These are phyloP conservation scores for Phascolomyces articulosus DNA, from an alignment of 371 early-diverging fungal species.

Conservation along the genomic window DNA sequence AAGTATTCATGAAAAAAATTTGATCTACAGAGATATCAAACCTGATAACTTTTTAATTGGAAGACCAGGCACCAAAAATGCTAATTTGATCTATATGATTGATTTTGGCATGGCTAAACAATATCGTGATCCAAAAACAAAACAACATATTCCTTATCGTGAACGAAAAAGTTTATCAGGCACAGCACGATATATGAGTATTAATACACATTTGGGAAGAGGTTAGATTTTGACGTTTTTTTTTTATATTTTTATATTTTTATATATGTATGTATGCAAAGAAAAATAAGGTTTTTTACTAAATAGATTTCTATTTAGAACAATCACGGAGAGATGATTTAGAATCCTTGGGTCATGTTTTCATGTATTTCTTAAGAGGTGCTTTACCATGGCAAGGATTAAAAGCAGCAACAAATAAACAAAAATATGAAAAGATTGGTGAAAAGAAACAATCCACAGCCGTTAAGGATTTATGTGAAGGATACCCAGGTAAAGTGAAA, in stretches of 20 bases:
- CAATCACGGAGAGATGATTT: slow-evolving; percentile 94
- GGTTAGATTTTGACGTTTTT: slow-evolving; percentile 11
- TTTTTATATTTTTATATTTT: neutral
- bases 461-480: slow-evolving; percentile 78
- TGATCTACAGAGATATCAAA: slow-evolving; percentile 98
- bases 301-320: slow-evolving; percentile 44
- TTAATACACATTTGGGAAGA: slow-evolving; percentile 88
- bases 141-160: slow-evolving; percentile 82
- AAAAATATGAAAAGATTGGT: slow-evolving; percentile 92
- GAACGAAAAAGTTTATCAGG: slow-evolving; percentile 87
- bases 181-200: slow-evolving; percentile 92
- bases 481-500: slow-evolving; percentile 60
- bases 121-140: slow-evolving; percentile 83
- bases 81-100: slow-evolving; percentile 67
- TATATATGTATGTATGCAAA: neutral
- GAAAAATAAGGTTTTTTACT: neutral
- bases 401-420: slow-evolving; percentile 89
- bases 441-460: slow-evolving; percentile 83
- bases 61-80: slow-evolving; percentile 56
- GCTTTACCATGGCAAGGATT: slow-evolving; percentile 93
- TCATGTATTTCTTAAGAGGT: slow-evolving; percentile 92
- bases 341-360: slow-evolving; percentile 91
- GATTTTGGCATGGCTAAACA: slow-evolving; percentile 95
- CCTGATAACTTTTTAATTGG: slow-evolving; percentile 98
- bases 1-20: slow-evolving; percentile 90